Conservation (phyloP, 2,329 filamentous ascomycete genomes). For the Aschersonia sp. region DNA sequence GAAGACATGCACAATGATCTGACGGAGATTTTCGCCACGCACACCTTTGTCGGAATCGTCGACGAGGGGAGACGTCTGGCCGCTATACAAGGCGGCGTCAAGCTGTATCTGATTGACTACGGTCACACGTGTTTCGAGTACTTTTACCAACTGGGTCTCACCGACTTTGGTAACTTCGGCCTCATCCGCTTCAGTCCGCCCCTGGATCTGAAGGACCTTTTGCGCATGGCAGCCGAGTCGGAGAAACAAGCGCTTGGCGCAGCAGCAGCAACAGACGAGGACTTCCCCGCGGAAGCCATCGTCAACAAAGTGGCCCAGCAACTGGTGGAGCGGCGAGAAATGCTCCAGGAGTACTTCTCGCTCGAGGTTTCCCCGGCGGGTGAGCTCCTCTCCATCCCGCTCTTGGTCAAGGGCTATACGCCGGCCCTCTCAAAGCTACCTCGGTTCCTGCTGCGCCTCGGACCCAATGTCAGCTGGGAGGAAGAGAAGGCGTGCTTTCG, state of each 20-base stretch:
- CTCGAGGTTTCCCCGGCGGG: constrained; percentile 68
- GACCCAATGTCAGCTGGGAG: constrained; percentile 76
- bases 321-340: constrained; percentile 62
- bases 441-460: constrained; percentile 72
- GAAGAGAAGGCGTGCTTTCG: constrained; percentile 78
- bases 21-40: constrained; percentile 72
- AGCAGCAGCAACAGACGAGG: constrained; percentile 22
- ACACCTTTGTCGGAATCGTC: constrained; percentile 88
- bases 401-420: constrained; percentile 79
- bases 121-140: constrained; percentile 75
- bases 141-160: constrained; percentile 89
- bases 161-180: constrained; percentile 93
- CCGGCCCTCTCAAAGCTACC: constrained; percentile 79
- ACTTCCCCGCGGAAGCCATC: constrained; percentile 53
- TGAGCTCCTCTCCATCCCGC: constrained; percentile 62
- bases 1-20: constrained; percentile 71
- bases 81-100: constrained; percentile 87
- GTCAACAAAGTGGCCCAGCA: constrained; percentile 51
- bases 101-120: constrained; percentile 86
- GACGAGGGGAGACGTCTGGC: constrained; percentile 75
- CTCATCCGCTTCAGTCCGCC: constrained; percentile 65
- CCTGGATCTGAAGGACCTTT: constrained; percentile 53
- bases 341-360: constrained; percentile 88
- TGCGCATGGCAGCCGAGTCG: constrained; percentile 57
- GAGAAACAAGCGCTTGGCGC: constrained; percentile 37